phyloP scores from a whole-genome alignment of 306 rosid genomes.

The Chamaecrista fasciculata region DNA sequence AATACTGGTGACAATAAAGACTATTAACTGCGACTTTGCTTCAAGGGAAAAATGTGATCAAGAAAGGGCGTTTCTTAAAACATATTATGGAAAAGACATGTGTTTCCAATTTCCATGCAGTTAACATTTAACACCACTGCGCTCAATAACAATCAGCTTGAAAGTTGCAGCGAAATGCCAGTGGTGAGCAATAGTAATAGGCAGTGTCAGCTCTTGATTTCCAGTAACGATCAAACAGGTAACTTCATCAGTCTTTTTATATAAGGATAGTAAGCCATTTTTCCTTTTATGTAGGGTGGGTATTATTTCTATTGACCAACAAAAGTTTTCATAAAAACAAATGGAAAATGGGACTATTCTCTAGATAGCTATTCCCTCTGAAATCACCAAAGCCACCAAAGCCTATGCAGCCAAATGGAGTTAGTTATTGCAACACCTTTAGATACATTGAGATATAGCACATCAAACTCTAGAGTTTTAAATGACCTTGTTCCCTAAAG shows the following conservation, averaged over 20 bases:
- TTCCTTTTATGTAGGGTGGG: not conserved
- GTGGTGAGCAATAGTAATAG: not conserved
- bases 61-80: not conserved
- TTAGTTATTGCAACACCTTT: not conserved
- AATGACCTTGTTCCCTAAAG: not conserved
- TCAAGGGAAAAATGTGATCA: not conserved
- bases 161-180: constrained; percentile 8
- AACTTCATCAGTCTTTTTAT: not conserved
- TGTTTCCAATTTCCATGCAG: not conserved
- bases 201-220: not conserved
- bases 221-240: not conserved
- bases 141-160: constrained; percentile 4
- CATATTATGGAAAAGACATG: not conserved
- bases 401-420: not conserved
- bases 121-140: not conserved
- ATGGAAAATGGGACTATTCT: not conserved
- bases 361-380: not conserved
- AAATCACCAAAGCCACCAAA: not conserved
- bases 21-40: not conserved
- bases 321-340: not conserved
- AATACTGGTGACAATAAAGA: not conserved
- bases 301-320: not conserved
- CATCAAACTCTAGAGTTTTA: not conserved
- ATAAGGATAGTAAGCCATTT: not conserved
- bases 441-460: not conserved